Evolutionary conservation across 176 grass and related monocot species (phyloP).

Genomic region (Chloris gayana): DNA sequence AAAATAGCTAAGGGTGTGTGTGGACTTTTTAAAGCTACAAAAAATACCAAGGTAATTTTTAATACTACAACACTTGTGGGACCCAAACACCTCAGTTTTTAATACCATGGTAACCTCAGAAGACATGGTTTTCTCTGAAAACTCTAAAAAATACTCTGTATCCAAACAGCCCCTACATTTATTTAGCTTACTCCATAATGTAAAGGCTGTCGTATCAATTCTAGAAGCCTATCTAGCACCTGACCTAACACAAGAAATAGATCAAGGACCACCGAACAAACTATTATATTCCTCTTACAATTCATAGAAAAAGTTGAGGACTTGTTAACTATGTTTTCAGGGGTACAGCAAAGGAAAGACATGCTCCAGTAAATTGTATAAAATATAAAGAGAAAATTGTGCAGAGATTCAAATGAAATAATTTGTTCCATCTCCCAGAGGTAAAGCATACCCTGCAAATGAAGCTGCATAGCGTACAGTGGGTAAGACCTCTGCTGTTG

Average conservation of each 20-base stretch:
- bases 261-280: constrained; percentile 6
- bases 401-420: neutral
- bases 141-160: no score
- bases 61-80: no score
- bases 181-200: neutral
- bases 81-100: no score
- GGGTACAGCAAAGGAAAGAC: neutral
- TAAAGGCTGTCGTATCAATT: constrained; percentile 1
- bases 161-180: neutral
- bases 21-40: no score
- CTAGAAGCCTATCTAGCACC: constrained; percentile 19
- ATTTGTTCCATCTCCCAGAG: constrained; percentile 14
- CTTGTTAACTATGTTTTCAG: neutral
- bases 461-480: constrained; percentile 85
- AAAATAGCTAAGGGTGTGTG: neutral
- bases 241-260: constrained; percentile 2
- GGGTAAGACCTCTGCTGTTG: constrained; percentile 66
- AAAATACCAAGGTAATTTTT: no score
- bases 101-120: no score
- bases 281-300: neutral
- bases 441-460: constrained; percentile 78
- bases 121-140: no score
- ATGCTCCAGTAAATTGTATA: neutral
- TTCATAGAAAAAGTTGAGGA: constrained; percentile 5
- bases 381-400: neutral